Base-by-base conservation (phyloP, 179 eudicot genomes). In the Amaranthus tricolor region DNA sequence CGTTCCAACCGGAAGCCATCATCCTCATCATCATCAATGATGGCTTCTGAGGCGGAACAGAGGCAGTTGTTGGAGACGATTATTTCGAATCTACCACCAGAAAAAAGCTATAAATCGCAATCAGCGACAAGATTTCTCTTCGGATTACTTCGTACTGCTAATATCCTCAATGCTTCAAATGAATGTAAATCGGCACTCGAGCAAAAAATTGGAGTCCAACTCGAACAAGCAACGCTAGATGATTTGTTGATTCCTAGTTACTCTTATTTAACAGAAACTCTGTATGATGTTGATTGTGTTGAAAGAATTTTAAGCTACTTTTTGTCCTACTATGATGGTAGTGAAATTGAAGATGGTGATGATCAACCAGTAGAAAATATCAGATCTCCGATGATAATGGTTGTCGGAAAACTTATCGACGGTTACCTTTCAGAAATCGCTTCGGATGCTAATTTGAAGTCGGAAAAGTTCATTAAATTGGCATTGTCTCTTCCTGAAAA, bases 401-500 rank as follows among this genome's bases (percentile, higher is more conserved):
- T 84, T 0, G 96, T 94, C 5, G 97, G 98, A 9, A 92, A 92
- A 75, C 75, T 94, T 70, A 88, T 94, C 60, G 98, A 94, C 57
- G 96, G 97, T n/a, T 94, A 92, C 68, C 59, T 94, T 12, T 88
- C 97, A 44, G 99, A 95, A 76, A 93, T 95, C 3, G 97, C 98
- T 55, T 90, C 97, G 0, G 98, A 94, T 56, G 85, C 91, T 9
- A 94, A 92, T 69, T 82, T 94, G 80, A 88, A 87, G 72, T 87
- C 88, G 65, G 91, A 87, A 1, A 90, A 82, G 74, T 90, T 94
- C 59, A 77, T 61, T 56, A 76, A 88, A 45, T 81, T 94, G 47
- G 94, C 97, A 0, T 69, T 89, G 10, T 82, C 88, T 6, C 73
- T 92, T 51, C 98, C 98, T 3, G 93, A 92, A 7, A 81, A 82